Percentiles rank a stretch among this genome's conserved stretches.
phyloP scores from a whole-genome alignment of 2,329 filamentous ascomycete species.

The Coleophoma crateriformis region DNA sequence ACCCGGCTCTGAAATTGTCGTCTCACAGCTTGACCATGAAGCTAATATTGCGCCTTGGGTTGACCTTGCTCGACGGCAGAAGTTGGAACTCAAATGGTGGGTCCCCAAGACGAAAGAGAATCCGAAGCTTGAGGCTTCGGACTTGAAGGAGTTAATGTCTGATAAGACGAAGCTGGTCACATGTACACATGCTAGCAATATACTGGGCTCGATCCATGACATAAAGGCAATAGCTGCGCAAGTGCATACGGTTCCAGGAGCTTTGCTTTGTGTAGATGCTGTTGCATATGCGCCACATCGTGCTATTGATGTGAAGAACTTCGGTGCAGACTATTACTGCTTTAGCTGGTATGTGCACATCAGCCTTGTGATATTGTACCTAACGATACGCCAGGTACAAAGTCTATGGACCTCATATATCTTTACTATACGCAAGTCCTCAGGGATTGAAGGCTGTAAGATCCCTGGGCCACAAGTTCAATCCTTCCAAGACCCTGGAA shows the following conservation, averaged over 20 bases:
- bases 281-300: constrained; percentile 74
- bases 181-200: constrained; percentile 69
- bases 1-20: constrained; percentile 59
- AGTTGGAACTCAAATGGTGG: constrained; percentile 68
- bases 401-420: constrained; percentile 71
- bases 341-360: constrained; percentile 66
- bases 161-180: constrained; percentile 63
- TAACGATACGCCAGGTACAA: constrained; percentile 7
- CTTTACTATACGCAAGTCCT: constrained; percentile 61
- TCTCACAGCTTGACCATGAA: constrained; percentile 72
- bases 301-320: constrained; percentile 58
- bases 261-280: constrained; percentile 67
- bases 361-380: too few species aligned
- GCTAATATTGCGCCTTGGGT: constrained; percentile 73
- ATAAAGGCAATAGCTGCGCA: constrained; percentile 47
- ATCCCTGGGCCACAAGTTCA: constrained; percentile 65
- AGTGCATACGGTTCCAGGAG: constrained; percentile 42
- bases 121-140: constrained; percentile 51
- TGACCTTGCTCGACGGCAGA: constrained; percentile 54
- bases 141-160: constrained; percentile 54
- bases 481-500: constrained; percentile 50
- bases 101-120: constrained; percentile 40
- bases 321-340: constrained; percentile 71
- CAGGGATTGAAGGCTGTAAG: constrained; percentile 48
- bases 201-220: constrained; percentile 66